phyloP scores from a whole-genome alignment of 176 grass and related monocot genomes.

The Hordeum vulgare region DNA sequence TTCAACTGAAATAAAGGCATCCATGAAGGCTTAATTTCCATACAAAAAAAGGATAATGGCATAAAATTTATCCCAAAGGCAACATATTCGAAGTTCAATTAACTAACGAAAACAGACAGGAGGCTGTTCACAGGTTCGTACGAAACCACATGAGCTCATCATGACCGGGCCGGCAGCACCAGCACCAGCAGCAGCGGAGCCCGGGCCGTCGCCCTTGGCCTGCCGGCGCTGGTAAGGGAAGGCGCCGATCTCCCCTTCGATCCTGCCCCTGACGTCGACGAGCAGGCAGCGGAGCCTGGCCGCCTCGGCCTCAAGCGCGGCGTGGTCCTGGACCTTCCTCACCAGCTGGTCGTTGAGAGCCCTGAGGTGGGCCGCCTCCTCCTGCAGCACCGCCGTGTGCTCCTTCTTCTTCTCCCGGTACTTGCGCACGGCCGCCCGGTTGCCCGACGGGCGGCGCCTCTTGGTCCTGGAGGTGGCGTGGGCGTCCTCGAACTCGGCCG shows the following conservation, averaged over 20 bases:
- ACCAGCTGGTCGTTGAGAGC: slow-evolving; percentile 49
- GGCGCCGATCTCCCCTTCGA: slow-evolving; percentile 70
- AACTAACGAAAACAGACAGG: background rate
- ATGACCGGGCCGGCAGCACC: slow-evolving; percentile 36
- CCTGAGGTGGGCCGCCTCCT: slow-evolving; percentile 45
- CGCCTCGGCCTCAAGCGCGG: slow-evolving; percentile 48
- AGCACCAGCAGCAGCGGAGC: background rate
- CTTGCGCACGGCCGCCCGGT: slow-evolving; percentile 63
- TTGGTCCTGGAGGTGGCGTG: slow-evolving; percentile 12
- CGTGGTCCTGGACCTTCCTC: slow-evolving; percentile 55
- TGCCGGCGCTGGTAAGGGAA: slow-evolving; percentile 80
- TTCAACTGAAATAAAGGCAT: too few species aligned
- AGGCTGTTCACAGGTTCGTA: background rate
- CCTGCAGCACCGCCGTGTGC: slow-evolving; percentile 39
- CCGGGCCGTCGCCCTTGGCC: slow-evolving; percentile 4
- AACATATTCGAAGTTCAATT: background rate
- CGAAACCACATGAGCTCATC: slow-evolving; percentile 78
- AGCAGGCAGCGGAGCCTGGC: slow-evolving; percentile 58
- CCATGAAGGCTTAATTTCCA: too few species aligned
- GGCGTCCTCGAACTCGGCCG: slow-evolving; percentile 23
- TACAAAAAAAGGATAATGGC: too few species aligned
- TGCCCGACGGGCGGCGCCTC: slow-evolving; percentile 45
- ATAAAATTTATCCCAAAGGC: background rate
- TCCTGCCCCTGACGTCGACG: slow-evolving; percentile 66
- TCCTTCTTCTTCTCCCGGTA: slow-evolving; percentile 83